A percentile compares a stretch with the other conserved stretches of the same genome.
These are phyloP conservation scores for Cytospora piceae DNA, from an alignment of 2,329 filamentous ascomycete genomes.

Conservation along the genomic window DNA sequence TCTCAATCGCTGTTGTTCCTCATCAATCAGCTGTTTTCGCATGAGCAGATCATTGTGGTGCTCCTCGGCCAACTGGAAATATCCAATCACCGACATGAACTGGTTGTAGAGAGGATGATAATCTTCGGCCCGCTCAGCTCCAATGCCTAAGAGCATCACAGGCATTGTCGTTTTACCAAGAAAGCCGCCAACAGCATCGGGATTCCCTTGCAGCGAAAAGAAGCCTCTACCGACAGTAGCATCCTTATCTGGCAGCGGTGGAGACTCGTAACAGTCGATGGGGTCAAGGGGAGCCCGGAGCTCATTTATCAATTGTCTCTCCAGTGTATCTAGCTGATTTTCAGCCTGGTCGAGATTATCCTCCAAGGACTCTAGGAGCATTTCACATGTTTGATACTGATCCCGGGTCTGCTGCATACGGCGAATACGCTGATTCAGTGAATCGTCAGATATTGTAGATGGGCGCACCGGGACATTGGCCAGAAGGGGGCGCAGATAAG, in stretches of 20 bases:
- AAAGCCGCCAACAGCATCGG: constrained; percentile 11
- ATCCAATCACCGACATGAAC: constrained; percentile 48
- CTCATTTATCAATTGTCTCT: constrained; percentile 43
- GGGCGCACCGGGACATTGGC: neutral
- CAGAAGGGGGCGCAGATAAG: constrained; percentile 14
- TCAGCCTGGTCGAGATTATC: constrained; percentile 38
- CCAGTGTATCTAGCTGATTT: constrained; percentile 35
- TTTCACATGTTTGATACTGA: constrained; percentile 36
- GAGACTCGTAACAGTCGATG: constrained; percentile 4
- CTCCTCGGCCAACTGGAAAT: constrained; percentile 53
- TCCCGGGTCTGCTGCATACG: constrained; percentile 22
- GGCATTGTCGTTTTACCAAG: constrained; percentile 23
- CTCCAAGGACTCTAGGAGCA: constrained; percentile 42
- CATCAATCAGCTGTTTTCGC: constrained; percentile 44
- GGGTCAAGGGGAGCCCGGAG: constrained; percentile 7
- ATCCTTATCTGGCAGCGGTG: neutral
- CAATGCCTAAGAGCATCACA: constrained; percentile 36
- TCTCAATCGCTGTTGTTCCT: constrained; percentile 38
- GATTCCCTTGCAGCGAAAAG: neutral
- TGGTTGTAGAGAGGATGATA: constrained; percentile 52
- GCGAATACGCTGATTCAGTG: constrained; percentile 18
- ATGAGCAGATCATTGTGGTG: constrained; percentile 49
- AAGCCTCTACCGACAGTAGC: neutral
- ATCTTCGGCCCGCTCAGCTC: constrained; percentile 36
- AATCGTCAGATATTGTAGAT: neutral